These are phyloP conservation scores for Dothistroma pini DNA, from an alignment of 2,329 filamentous ascomycete genomes.

Conservation along the genomic window DNA sequence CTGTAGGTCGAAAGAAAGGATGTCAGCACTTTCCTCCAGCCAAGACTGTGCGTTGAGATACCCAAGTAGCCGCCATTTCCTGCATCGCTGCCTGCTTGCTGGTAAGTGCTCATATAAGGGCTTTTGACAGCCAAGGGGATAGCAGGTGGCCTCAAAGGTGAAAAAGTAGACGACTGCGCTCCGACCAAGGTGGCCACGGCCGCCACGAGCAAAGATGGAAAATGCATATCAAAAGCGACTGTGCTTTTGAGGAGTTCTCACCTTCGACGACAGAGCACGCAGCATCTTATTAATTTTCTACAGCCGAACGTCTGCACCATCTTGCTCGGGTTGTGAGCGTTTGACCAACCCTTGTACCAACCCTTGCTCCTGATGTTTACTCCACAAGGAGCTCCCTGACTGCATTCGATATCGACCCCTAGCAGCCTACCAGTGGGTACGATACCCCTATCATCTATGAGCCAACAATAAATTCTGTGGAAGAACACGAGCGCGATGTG, in stretches of 20 bases:
- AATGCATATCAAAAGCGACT: conserved; percentile 11
- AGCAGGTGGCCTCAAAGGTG: conserved; percentile 61
- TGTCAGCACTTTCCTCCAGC: neutral
- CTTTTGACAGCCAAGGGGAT: conserved; percentile 71
- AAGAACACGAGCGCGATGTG: conserved; percentile 9
- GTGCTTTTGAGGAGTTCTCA: neutral
- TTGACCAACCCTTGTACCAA: neutral
- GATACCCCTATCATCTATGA: neutral
- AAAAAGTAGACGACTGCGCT: conserved; percentile 52
- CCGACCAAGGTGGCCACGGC: conserved; percentile 16
- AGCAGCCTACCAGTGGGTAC: neutral
- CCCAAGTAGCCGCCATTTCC: conserved; percentile 60
- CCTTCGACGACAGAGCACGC: neutral
- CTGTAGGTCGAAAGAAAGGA: neutral
- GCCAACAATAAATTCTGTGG: neutral
- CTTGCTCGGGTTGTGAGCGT: neutral
- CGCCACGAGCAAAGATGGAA: conserved; percentile 14
- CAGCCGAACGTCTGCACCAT: neutral
- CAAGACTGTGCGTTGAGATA: neutral
- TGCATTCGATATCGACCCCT: neutral
- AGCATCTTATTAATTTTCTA: conserved; percentile 5
- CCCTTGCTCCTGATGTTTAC: neutral
- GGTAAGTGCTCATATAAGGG: conserved; percentile 70
- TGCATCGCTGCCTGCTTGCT: conserved; percentile 56
- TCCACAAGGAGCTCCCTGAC: neutral